Evolutionary conservation across 257 asterid genomes (phyloP), one percentile per base, ranked within the genome.

Genomic region (Ilex aquifolium): DNA sequence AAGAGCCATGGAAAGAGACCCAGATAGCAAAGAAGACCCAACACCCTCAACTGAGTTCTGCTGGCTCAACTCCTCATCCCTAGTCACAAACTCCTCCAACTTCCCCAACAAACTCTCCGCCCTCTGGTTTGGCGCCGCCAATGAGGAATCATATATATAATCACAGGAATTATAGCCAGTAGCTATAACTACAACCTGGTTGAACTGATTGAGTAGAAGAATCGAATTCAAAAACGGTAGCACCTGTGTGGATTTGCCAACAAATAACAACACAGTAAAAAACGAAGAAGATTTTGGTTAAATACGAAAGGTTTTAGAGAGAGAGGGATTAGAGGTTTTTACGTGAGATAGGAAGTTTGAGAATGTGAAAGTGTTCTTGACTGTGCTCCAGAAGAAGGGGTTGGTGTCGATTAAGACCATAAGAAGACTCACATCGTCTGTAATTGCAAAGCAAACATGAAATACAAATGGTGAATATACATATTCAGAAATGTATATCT

Each of bases 1-100:
- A n/a, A 91, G 79, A 10, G 98, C 98, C 96, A 88, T 86, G 27
- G 98, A 91, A 51, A 91, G 92, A 60, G 96, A 85, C 59, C 96
- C 96, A 29, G 96, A 86, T 31, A 88, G 95, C 67, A 91, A 91
- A 0, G 98, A 79, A 76, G 77, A 74, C 42, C 88, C 83, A 12
- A 85, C 85, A 39, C 89, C 90, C 64, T 77, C 80, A 11, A 83
- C 87, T 5, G 78, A 79, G 56, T 77, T 83, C 57, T 81, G 95
- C 63, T 64, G 69, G 67, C 88, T 81, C 59, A 80, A 61, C 32
- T 77, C 72, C 76, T 78, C 82, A 14, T 91, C 96, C 64, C 86
- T 87, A 51, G 83, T 86, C 39, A 88, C 80, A 82, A 85, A 88
- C 42, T 80, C 90, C 80, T 81, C 92, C 80, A 88, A 69, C 70